Percentiles rank a stretch among this genome's conserved stretches.
phyloP scores from a whole-genome alignment of 345 rosid genomes.

The Psidium guajava region DNA sequence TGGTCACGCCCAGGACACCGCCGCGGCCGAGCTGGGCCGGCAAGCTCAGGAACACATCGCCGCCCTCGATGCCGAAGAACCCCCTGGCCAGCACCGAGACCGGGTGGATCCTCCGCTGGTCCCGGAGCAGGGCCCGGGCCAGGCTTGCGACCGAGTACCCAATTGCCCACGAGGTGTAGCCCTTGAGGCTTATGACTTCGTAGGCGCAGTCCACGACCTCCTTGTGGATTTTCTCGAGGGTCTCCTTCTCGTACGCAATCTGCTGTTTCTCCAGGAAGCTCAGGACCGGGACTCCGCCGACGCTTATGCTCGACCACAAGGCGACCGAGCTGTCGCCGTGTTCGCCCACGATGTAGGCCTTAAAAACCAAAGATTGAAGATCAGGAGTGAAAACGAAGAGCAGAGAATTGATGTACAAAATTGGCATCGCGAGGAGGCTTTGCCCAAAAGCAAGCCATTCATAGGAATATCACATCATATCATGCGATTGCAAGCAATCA shows the following conservation, averaged over 20 bases:
- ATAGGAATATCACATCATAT: neutral
- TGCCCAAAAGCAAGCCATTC: neutral
- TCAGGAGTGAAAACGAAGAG: neutral
- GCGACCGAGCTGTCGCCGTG: constrained; percentile 98
- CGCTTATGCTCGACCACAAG: constrained; percentile 87
- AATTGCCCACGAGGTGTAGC: constrained; percentile 98
- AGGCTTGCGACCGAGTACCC: constrained; percentile 83
- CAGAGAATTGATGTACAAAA: too few species aligned
- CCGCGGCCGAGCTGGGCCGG: constrained; percentile 72
- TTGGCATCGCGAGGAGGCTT: too few species aligned
- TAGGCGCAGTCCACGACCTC: constrained; percentile 59
- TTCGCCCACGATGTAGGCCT: constrained; percentile 83
- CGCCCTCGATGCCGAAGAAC: constrained; percentile 54
- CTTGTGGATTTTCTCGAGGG: constrained; percentile 71
- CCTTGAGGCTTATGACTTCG: constrained; percentile 76
- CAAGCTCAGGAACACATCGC: constrained; percentile 80
- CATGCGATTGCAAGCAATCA: neutral
- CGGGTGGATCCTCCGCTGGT: constrained; percentile 87
- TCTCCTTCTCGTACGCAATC: constrained; percentile 65
- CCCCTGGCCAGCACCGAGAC: constrained; percentile 84
- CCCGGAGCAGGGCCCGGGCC: constrained; percentile 57
- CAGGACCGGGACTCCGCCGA: constrained; percentile 78
- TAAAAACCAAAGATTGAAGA: neutral
- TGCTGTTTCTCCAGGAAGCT: constrained; percentile 63
- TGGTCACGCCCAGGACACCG: constrained; percentile 70